Evolutionary conservation across 345 rosid species (phyloP).

Genomic region (Erucastrum elatum): DNA sequence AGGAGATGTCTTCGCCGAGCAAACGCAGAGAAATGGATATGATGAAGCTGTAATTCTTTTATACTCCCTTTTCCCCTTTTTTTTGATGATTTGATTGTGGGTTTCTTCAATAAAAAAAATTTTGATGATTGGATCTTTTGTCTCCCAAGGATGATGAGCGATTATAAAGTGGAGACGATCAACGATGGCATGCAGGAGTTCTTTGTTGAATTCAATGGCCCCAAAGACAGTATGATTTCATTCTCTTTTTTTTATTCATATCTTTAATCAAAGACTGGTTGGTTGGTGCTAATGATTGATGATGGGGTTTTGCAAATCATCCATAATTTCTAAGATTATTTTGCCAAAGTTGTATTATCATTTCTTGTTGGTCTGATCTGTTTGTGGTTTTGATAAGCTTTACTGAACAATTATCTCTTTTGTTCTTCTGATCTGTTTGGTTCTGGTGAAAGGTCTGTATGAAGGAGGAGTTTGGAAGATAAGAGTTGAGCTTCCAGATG

Average conservation of each 20-base stretch:
- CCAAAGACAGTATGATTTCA: conserved; percentile 75
- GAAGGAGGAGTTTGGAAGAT: conserved; percentile 95
- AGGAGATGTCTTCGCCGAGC: conserved; percentile 94
- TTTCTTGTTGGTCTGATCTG: neutral
- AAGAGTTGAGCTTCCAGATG: conserved; percentile 97
- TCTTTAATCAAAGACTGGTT: neutral
- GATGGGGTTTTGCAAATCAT: conserved; percentile 17
- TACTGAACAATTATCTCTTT: neutral
- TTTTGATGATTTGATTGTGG: conserved; percentile 11
- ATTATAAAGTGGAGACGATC: conserved; percentile 2
- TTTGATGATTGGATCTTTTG: neutral
- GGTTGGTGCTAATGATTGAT: neutral
- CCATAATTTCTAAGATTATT: conserved; percentile 2
- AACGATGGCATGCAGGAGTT: conserved; percentile 6
- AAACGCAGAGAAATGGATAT: conserved; percentile 98
- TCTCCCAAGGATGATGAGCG: neutral
- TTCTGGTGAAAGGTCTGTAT: conserved; percentile 65
- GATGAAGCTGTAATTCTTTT: conserved; percentile 80
- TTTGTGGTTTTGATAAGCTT: neutral
- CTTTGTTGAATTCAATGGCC: conserved; percentile 75
- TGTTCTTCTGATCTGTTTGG: neutral
- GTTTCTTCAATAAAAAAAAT: neutral
- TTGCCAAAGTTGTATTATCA: too few relatives aligned
- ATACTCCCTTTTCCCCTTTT: neutral
- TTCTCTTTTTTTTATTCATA: neutral